Base-by-base conservation (phyloP, 805 yeast genomes). In the Monosporozyma servazzii region DNA sequence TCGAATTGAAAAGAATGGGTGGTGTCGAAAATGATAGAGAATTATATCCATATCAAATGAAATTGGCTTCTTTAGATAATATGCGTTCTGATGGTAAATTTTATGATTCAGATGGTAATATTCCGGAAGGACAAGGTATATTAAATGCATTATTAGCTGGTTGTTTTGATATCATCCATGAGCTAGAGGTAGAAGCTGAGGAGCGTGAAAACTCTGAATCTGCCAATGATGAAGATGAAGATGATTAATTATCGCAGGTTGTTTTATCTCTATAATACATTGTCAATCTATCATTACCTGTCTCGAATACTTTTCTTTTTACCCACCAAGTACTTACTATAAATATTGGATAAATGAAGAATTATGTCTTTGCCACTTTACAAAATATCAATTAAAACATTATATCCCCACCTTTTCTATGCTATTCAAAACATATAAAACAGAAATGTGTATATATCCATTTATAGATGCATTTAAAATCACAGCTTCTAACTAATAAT, bases 101-200 rank as follows among this genome's bases (percentile, higher is more conserved):
- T 62, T 66, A 66, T 54, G 81, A 86, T 63, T 85, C 88, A 45
- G 88, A 86, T 54, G 87, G 82, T 48, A 86, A 88, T 56, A 85
- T 93, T 43, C 99, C 99, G 2, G 98, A 93, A 66, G 99, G 99
- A 11, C 99, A 93, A 69, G 99, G 97, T 5, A 81, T 95, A n/a
- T 74, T 93, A 56, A 89, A 82, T 66, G 96, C 96, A 0, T 71
- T 91, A 52, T 73, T 91, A 48, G 93, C 96, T 3, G 97, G 90
- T 65, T 91, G 98, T 67, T 93, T 88, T 66, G 99, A 93, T 67
- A 84, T 91, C 53, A 76, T 87, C 46, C 93, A 91, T 64, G 99
- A 93, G 71, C 74, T 93, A 66, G 86, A 88, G 64, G 82, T 87
- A 36, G 96, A 89, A 63, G 78, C 86, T 49, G 89, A 86, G 59